Evolutionary conservation across 345 rosid genomes (phyloP).

Genomic region (Syzygium grande): DNA sequence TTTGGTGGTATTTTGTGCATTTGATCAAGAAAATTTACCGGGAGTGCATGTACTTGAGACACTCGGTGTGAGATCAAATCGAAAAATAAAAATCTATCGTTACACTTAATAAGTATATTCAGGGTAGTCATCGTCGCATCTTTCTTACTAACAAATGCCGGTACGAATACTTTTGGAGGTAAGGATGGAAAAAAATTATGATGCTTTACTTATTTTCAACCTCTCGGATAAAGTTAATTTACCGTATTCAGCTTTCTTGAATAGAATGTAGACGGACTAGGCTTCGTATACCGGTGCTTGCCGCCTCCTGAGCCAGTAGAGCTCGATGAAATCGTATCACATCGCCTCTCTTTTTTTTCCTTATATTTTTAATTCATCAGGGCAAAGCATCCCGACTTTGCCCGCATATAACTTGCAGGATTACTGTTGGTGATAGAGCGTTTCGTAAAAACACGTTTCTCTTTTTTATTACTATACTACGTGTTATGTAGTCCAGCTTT

Average conservation of each 20-base stretch:
- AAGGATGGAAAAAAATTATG: too few species aligned
- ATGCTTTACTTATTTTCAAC: too few species aligned
- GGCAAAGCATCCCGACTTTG: not conserved
- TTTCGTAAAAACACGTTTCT: not conserved
- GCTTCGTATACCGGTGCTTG: too few species aligned
- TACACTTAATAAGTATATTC: not conserved
- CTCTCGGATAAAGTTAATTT: too few species aligned
- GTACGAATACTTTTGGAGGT: not conserved
- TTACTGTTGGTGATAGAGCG: not conserved
- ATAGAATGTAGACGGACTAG: too few species aligned
- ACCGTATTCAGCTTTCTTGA: too few species aligned
- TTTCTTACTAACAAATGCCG: not conserved
- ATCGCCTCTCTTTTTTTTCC: too few species aligned
- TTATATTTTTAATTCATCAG: not conserved
- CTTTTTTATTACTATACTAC: not conserved
- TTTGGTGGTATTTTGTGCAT: too few species aligned
- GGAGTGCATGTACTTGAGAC: not conserved
- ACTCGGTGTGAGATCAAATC: not conserved
- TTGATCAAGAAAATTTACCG: not conserved
- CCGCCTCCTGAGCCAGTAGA: too few species aligned
- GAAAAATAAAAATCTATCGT: not conserved
- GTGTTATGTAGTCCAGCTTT: not conserved
- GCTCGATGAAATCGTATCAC: too few species aligned
- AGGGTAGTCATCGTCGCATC: not conserved
- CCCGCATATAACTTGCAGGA: not conserved